Base-by-base conservation (phyloP, 1,139 yeast genomes). In the Pichia sp. region DNA sequence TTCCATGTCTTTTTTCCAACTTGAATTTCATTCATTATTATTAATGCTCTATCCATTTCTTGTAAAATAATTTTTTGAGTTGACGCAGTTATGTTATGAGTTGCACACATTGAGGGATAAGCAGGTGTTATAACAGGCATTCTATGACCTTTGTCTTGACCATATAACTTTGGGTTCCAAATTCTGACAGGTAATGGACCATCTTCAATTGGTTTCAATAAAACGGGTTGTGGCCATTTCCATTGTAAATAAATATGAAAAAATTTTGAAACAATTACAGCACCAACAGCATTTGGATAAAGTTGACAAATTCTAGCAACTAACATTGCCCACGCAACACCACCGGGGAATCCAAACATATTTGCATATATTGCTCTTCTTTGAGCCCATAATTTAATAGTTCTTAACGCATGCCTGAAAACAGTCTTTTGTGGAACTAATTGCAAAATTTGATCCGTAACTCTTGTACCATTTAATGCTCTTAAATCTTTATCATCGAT, bases 51-150 rank as follows among this genome's bases (percentile, higher is more conserved):
- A 49, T 74, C 68, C 57, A 92, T 73, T 63, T 92, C 99, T 18
- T 70, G 64, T 62, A 88, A 61, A 34, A 92, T 87, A 18, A 92
- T 79, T 56, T 77, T 80, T 61, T 87, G 94, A 0, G 97, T 90
- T 0, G 97, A 88, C 20, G 77, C 77, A 0, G 95, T 84, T 40
- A 92, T 90, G 64, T 92, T 92, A 64, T 92, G 99, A 0, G 99
- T 92, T 0, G 99, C 97, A 68, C 99, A 92, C 98, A 92, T 92
- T 0, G 97, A 89, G 0, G 99, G 99, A 62, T 92, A 92, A 0
- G 98, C 97, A 0, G 99, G 99, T 0, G 99, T 92, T 47, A 92
- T 92, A n/a, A 92, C 96, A 0, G 99, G 99, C 98, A 92, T 94
- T 56, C 82, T 73, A 66, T 92, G 99, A 32, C 80, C 80, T 50